phyloP scores from a whole-genome alignment of 2,329 filamentous ascomycete genomes.

The Cladosporium halotolerans region DNA sequence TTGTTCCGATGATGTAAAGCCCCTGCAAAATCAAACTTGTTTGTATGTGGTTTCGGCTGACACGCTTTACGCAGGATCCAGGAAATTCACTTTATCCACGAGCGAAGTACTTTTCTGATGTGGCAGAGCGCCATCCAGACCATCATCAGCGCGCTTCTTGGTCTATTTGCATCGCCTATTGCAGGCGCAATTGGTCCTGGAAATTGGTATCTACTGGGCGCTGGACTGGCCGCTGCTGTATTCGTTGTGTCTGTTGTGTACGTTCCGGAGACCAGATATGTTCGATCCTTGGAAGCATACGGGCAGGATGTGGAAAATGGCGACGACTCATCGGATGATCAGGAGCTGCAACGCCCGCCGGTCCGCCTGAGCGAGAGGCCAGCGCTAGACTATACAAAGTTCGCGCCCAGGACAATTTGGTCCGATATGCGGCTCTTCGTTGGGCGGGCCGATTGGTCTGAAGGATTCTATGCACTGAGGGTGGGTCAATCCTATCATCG shows the following conservation, averaged over 20 bases:
- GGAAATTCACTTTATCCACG: slow-evolving; percentile 42
- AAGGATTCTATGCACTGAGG: slow-evolving; percentile 25
- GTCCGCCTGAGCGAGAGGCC: slow-evolving; percentile 18
- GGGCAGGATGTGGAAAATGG: slow-evolving; percentile 23
- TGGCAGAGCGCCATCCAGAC: slow-evolving; percentile 38
- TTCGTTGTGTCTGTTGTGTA: slow-evolving; percentile 35
- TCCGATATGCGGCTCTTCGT: slow-evolving; percentile 38
- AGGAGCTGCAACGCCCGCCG: slow-evolving; percentile 16
- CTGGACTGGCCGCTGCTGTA: slow-evolving; percentile 29
- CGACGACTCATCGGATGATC: background rate
- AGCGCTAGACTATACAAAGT: slow-evolving; percentile 34
- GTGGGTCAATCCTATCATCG: background rate
- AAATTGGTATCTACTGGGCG: slow-evolving; percentile 41
- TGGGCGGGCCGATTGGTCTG: slow-evolving; percentile 35
- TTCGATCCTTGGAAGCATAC: slow-evolving; percentile 33
- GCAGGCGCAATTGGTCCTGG: slow-evolving; percentile 36
- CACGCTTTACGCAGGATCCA: slow-evolving; percentile 17
- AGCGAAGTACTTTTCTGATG: slow-evolving; percentile 38
- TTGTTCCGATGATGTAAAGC: slow-evolving; percentile 22
- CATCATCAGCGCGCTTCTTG: slow-evolving; percentile 33
- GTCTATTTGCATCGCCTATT: slow-evolving; percentile 39
- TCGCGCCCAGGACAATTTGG: slow-evolving; percentile 31
- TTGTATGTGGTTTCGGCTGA: background rate
- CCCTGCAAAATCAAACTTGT: too few relatives aligned
- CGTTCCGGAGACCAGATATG: slow-evolving; percentile 41